phyloP scores from a whole-genome alignment of 306 rosid genomes.

The Cotoneaster glaucophyllus region DNA sequence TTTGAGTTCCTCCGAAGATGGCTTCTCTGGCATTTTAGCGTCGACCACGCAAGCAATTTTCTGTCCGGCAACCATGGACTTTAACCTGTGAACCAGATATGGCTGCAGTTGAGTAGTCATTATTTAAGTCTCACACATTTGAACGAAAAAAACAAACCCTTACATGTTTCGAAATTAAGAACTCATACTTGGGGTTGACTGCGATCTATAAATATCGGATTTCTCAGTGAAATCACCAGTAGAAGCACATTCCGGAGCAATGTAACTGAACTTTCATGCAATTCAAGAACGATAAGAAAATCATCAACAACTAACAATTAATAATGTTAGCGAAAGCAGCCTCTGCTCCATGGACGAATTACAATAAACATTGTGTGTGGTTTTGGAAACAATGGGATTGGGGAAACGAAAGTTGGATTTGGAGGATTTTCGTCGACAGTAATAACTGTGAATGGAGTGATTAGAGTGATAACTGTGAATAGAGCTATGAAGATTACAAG shows the following conservation, averaged over 20 bases:
- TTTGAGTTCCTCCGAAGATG: slow-evolving; percentile 47
- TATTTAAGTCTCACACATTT: background rate
- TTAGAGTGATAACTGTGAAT: background rate
- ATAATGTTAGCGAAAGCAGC: slow-evolving; percentile 21
- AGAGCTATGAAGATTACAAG: slow-evolving; percentile 4
- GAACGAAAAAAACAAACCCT: background rate
- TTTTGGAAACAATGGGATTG: slow-evolving; percentile 20
- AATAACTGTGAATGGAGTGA: slow-evolving; percentile 5
- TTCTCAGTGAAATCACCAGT: slow-evolving; percentile 20
- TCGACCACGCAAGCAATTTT: slow-evolving; percentile 47
- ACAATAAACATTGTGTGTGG: background rate
- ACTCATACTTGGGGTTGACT: slow-evolving; percentile 31
- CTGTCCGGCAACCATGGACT: no score
- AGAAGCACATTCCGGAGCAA: slow-evolving; percentile 28
- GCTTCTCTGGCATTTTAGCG: slow-evolving; percentile 37
- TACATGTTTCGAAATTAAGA: background rate
- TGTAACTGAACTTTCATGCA: slow-evolving; percentile 28
- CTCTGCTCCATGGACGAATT: slow-evolving; percentile 34
- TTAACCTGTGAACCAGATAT: no score
- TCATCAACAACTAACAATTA: background rate
- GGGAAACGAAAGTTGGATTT: slow-evolving; percentile 12
- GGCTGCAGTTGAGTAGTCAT: slow-evolving; percentile 28
- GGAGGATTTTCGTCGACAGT: slow-evolving; percentile 14
- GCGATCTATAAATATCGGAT: slow-evolving; percentile 42
- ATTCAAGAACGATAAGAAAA: background rate